Conservation (phyloP, 805 yeast genomes). For the Metschnikowia vanudenii region DNA sequence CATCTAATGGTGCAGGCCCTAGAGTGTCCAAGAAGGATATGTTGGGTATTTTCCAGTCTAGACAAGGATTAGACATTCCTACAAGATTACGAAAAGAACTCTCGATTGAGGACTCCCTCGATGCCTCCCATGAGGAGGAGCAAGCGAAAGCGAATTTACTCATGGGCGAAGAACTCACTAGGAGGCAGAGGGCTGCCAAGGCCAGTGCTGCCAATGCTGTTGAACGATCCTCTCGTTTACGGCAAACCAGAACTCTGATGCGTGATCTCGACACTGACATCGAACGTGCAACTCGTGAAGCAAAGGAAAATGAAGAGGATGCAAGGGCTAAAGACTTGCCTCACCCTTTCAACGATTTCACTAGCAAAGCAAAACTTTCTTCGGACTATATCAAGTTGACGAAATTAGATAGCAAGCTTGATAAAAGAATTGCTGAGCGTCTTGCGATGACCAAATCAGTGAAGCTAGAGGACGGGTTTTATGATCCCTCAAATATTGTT, state of each 20-base stretch:
- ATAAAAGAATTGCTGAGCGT: constrained; percentile 7
- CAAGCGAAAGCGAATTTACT: constrained; percentile 7
- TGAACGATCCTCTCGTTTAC: constrained; percentile 16
- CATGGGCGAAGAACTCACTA: constrained; percentile 12
- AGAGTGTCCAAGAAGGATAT: not conserved
- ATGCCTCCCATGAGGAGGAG: constrained; percentile 3
- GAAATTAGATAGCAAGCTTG: constrained; percentile 21
- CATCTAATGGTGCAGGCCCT: not conserved
- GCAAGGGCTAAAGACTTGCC: constrained; percentile 15
- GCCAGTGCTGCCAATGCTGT: constrained; percentile 2
- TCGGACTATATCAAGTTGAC: constrained; percentile 24
- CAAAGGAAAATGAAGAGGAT: constrained; percentile 11
- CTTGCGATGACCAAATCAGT: constrained; percentile 1
- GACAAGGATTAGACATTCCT: constrained; percentile 13
- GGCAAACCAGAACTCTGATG: constrained; percentile 11
- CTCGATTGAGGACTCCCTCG: constrained; percentile 2
- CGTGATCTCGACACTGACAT: constrained; percentile 15
- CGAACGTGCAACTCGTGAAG: constrained; percentile 5
- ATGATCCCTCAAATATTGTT: not conserved
- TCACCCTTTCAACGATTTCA: constrained; percentile 15
- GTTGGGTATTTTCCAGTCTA: constrained; percentile 11
- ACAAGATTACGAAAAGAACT: constrained; percentile 14
- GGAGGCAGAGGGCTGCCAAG: constrained; percentile 15
- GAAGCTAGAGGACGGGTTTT: constrained; percentile 9
- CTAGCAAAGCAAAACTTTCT: constrained; percentile 20